Evolutionary conservation across 2,329 filamentous ascomycete genomes (phyloP), one percentile per base, ranked within the genome.

Genomic region (Alternaria burnsii): DNA sequence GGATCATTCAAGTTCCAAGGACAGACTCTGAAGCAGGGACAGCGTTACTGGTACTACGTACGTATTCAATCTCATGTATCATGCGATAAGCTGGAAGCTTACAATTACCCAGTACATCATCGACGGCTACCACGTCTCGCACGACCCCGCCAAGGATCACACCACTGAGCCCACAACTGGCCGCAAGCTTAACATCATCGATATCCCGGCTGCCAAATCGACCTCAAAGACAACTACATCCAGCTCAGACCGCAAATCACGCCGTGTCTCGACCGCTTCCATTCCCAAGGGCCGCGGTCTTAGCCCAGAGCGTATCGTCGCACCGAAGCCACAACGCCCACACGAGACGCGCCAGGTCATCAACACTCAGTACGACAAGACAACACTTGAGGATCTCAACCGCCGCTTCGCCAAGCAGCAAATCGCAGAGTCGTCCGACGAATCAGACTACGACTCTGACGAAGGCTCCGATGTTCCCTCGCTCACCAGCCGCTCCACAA

Each of bases 21-120:
- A 78, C 83, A 88, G 65, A 94, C 92, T 62, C 87, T 98, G 74
- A 89, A 94, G 85, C 86, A 92, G 73, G 93, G 94, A 79, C 89
- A 92, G 79, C 90, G 94, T 79, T 98, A 98, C 89, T 99, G 95
- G 95, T 99, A 98, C 89, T 99, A 99, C 89, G 82, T 84, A 78
- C 67, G 82, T 79, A 48, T 44, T n/a, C 48, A 20, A 24, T 42
- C 38, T 30, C 44, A 18, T 47, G 12, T 3, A 43, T n/a, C 12
- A 14, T 24, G 12, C 10, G 41, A 48, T 4, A 28, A 20, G 14
- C 43, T 52, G 81, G 78, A 30, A 30, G 26, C 58, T 63, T 57
- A 63, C 57, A 55, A 32, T 3, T 18, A 6, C 40, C 22, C 53
- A 70, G 63, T 99, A 97, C 87, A 97, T 98, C 89, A 95, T 98